A percentile compares a stretch with the other conserved stretches of the same genome.
Conservation (phyloP, 257 asterid genomes). For the Solanum appendiculatum region DNA sequence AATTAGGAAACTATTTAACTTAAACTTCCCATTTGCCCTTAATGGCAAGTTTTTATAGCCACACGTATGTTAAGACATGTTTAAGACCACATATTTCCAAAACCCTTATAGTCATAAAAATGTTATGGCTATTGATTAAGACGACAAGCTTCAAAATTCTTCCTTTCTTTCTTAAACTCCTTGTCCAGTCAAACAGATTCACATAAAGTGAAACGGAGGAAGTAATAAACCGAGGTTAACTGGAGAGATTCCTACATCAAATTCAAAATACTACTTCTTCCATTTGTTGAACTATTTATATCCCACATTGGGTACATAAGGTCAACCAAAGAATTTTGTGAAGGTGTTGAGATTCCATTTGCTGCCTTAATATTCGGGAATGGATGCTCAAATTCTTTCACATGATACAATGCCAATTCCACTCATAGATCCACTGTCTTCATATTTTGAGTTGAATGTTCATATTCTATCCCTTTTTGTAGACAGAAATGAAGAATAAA, state of each 20-base stretch:
- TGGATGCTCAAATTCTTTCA: not conserved
- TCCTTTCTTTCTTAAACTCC: not conserved
- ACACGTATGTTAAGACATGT: not conserved
- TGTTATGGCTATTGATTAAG: not conserved
- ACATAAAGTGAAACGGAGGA: not conserved
- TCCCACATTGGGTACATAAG: not conserved
- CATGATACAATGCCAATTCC: not conserved
- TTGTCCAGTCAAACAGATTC: not conserved
- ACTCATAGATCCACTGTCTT: not conserved
- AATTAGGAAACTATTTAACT: not conserved
- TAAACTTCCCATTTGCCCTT: not conserved
- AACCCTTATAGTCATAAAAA: not conserved
- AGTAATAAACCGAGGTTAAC: not conserved
- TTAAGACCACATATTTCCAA: not conserved
- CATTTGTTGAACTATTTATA: not conserved
- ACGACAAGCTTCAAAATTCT: not conserved
- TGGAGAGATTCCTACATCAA: not conserved
- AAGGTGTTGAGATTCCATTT: not conserved
- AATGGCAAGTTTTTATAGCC: not conserved
- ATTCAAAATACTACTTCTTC: not conserved
- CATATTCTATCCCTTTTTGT: not conserved
- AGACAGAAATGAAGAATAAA: not conserved
- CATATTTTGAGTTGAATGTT: not conserved
- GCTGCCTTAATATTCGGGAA: not conserved
- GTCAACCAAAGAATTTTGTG: not conserved